Evolutionary conservation across 306 rosid species (phyloP).

Genomic region (Trichosanthes cucumerina): DNA sequence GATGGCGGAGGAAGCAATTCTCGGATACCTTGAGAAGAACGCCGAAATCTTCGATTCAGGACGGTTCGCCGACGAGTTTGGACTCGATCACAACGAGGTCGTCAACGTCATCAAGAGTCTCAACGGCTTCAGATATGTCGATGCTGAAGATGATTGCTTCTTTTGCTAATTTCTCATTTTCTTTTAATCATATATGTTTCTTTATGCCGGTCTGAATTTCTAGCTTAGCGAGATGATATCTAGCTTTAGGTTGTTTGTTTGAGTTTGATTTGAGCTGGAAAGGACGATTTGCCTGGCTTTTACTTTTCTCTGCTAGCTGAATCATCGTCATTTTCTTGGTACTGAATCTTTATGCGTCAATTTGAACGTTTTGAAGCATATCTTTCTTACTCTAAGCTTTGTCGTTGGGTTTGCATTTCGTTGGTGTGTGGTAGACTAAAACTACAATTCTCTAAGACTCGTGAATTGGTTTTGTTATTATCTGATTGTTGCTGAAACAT

Average conservation of each 20-base stretch:
- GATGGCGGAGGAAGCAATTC: slow-evolving; percentile 70
- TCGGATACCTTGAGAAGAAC: slow-evolving; percentile 44
- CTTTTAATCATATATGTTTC: background rate
- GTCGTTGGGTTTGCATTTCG: background rate
- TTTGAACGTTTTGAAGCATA: background rate
- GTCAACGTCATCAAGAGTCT: slow-evolving; percentile 77
- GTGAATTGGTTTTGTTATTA: background rate
- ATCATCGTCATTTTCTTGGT: background rate
- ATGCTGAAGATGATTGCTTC: slow-evolving; percentile 31
- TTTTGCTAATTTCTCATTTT: background rate
- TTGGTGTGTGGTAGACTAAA: background rate
- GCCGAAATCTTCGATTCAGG: slow-evolving; percentile 57
- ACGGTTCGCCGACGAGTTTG: slow-evolving; percentile 42
- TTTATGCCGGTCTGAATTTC: background rate
- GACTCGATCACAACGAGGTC: slow-evolving; percentile 52
- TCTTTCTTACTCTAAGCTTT: background rate
- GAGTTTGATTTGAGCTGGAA: background rate
- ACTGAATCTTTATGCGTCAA: background rate
- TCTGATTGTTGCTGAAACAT: background rate
- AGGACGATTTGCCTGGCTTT: background rate
- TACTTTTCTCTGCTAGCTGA: background rate
- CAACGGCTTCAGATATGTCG: slow-evolving; percentile 65
- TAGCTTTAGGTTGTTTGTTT: background rate
- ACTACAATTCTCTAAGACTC: background rate
- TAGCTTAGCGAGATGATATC: background rate